Evolutionary conservation across 768 basidiomycete species (phyloP).

Genomic region (Xerocomellus chrysenteron): DNA sequence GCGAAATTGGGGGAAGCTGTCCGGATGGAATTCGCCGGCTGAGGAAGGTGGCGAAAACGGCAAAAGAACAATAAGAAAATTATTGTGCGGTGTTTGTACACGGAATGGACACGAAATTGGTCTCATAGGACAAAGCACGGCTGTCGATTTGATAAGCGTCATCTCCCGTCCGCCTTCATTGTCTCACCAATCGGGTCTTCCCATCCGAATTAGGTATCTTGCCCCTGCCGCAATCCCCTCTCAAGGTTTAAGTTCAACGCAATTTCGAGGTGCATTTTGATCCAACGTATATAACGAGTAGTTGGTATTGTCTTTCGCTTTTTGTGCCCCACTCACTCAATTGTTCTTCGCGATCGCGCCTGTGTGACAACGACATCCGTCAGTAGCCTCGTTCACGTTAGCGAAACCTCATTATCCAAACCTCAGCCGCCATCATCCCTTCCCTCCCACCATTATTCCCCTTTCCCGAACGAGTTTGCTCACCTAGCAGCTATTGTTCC

Average conservation of each 20-base stretch:
- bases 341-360: conserved; percentile 51
- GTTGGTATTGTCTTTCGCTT: conserved; percentile 54
- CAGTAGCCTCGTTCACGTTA: conserved; percentile 40
- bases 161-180: conserved; percentile 30
- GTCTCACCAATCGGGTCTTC: conserved; percentile 32
- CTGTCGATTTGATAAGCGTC: conserved; percentile 33
- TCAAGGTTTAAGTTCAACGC: conserved; percentile 35
- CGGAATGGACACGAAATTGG: conserved; percentile 42
- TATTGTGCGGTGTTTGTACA: conserved; percentile 40
- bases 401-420: conserved; percentile 44
- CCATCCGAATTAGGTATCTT: conserved; percentile 18
- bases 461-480: conserved; percentile 36
- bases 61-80: conserved; percentile 47
- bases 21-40: conserved; percentile 35
- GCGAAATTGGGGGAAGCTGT: conserved; percentile 23
- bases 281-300: conserved; percentile 52
- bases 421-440: conserved; percentile 18
- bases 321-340: conserved; percentile 63
- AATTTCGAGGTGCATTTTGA: conserved; percentile 33
- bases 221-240: conserved; percentile 20
- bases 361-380: conserved; percentile 52
- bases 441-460: conserved; percentile 35
- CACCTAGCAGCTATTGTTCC: conserved; percentile 35
- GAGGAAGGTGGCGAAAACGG: conserved; percentile 28
- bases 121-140: conserved; percentile 31